Evolutionary conservation across 345 rosid species (phyloP), one percentile per base, ranked within the genome.

Genomic region (Sisymbrium altissimum): DNA sequence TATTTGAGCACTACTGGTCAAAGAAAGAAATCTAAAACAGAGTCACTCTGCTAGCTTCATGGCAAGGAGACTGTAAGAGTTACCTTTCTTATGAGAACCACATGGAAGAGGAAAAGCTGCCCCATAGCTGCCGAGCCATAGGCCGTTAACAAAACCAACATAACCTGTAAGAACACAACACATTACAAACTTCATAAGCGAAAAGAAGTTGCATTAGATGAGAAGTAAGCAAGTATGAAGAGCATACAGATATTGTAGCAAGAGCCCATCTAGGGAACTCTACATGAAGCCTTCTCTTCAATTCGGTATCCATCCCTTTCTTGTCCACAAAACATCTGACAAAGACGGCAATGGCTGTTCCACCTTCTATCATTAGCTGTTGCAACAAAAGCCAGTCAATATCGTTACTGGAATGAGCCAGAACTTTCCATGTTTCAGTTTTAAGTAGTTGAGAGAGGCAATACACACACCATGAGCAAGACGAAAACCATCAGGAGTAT

Each of bases 41-140:
- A 53, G 27, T 41, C 11, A n/a, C 56, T 45, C 49, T 23, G 48
- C 23, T 21, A 9, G 14, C 33, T 68, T 38, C 49, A 68, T 6
- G 53, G 25, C 32, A 57, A 27, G 21, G 55, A 64, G 46, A 65
- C 35, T n/a, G 9, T 43, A 50, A 52, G 59, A 35, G 17, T 80
- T 81, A 94, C 97, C 97, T 95, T 95, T 70, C 97, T 86, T 44
- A 92, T 95, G 68, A 95, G 96, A 83, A 95, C 96, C 45, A 87
- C 84, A 74, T 92, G 98, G 81, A 95, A 95, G 78, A 95, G 81
- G 85, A 95, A 90, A 70, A 95, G 98, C 78, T 95, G 98, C 27
- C 98, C 97, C 88, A 95, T 84, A 35, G 98, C 99, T 4, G 98
- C 99, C 0, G 97, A 80, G 49, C 99, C 87, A 66, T 90, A 95